Percentiles rank a stretch among this genome's conserved stretches.
Evolutionary conservation across 2,329 filamentous ascomycete genomes (phyloP).

Genomic region (Shiraia bambusicola): DNA sequence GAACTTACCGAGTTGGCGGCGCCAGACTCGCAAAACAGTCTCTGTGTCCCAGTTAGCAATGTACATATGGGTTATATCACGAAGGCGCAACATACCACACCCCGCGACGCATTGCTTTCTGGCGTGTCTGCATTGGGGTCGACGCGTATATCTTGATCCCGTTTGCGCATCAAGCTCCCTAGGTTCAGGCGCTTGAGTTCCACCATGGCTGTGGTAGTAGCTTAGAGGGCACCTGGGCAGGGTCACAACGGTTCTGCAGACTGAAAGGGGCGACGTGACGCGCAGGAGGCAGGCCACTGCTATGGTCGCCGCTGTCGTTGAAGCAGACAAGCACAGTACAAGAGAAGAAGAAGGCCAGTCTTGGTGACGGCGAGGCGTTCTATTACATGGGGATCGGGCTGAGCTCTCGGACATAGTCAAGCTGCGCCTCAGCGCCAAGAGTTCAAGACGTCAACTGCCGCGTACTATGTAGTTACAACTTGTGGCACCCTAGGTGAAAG

Average conservation of each 20-base stretch:
- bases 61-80: constrained; percentile 2
- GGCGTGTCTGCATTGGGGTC: constrained; percentile 57
- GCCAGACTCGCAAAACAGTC: constrained; percentile 77
- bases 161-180: constrained; percentile 40
- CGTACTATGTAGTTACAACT: too few relatives aligned
- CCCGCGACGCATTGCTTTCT: constrained; percentile 65
- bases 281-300: constrained; percentile 10
- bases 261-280: neutral
- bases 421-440: constrained; percentile 29
- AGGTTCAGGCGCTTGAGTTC: constrained; percentile 44
- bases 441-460: constrained; percentile 27
- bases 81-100: constrained; percentile 59
- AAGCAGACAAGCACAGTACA: neutral
- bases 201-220: constrained; percentile 32
- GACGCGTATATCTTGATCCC: constrained; percentile 31
- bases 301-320: neutral
- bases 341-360: neutral
- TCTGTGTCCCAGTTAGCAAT: constrained; percentile 51
- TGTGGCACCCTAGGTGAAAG: constrained; percentile 10
- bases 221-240: neutral
- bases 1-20: constrained; percentile 52
- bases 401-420: constrained; percentile 3
- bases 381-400: neutral
- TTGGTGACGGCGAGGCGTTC: constrained; percentile 11
- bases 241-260: neutral